Evolutionary conservation across 192 early-diverging fungal genomes (phyloP).

Genomic region (Neocallimastix lanati): DNA sequence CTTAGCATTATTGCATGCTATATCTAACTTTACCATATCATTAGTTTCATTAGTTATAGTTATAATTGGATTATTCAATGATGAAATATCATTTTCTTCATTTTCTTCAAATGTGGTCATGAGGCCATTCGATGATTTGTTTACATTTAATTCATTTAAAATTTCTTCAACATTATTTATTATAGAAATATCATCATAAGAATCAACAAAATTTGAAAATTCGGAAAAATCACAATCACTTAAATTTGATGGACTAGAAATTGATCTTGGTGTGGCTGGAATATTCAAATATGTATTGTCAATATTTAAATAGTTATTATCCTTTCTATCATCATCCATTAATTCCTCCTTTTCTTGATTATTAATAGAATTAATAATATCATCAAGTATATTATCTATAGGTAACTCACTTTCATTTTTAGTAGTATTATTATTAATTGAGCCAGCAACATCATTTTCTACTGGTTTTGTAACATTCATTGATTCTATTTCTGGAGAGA

Average conservation of each 20-base stretch:
- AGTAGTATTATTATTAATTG: background rate
- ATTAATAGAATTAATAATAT: too few species aligned
- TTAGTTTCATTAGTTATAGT: too few species aligned
- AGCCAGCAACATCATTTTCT: background rate
- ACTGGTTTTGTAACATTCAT: background rate
- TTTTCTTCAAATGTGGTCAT: too few species aligned
- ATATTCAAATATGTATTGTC: background rate
- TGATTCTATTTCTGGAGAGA: background rate
- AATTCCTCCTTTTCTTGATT: background rate
- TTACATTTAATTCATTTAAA: too few species aligned
- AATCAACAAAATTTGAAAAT: background rate
- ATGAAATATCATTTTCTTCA: too few species aligned
- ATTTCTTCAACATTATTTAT: too few species aligned
- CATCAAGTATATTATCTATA: background rate
- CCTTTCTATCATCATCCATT: background rate
- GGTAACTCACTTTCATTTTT: background rate
- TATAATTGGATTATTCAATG: too few species aligned
- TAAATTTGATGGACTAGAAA: background rate
- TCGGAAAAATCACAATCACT: background rate
- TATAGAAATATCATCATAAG: background rate
- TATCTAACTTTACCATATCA: too few species aligned
- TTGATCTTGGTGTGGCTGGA: background rate
- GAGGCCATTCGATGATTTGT: too few species aligned
- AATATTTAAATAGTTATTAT: background rate
- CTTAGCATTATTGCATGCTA: too few species aligned